These are phyloP conservation scores for Lanmaoa pseudosensibilis DNA, from an alignment of 768 basidiomycete species.

Conservation along the genomic window DNA sequence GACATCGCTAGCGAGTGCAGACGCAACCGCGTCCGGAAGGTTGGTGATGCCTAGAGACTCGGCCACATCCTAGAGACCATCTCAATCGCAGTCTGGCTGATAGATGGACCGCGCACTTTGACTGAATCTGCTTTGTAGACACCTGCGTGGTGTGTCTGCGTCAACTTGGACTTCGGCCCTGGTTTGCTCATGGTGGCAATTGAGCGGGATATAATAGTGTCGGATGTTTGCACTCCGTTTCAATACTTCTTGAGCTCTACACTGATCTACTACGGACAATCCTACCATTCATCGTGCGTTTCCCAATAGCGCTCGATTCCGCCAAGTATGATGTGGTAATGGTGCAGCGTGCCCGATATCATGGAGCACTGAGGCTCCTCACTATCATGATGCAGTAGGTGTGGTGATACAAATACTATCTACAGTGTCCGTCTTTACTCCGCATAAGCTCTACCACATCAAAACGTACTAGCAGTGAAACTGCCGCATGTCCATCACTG, in stretches of 20 bases:
- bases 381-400: neutral
- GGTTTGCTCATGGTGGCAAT: constrained; percentile 39
- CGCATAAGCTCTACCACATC: neutral
- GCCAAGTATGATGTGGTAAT: neutral
- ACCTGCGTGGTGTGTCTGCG: constrained; percentile 53
- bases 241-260: neutral
- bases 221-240: neutral
- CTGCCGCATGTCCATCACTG: neutral
- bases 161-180: constrained; percentile 45
- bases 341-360: neutral
- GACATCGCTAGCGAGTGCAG: constrained; percentile 89
- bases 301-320: neutral
- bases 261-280: too few species aligned
- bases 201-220: too few species aligned
- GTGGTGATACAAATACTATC: neutral
- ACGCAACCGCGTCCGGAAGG: constrained; percentile 76
- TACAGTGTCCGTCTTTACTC: neutral
- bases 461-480: constrained; percentile 11
- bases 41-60: constrained; percentile 79
- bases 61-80: constrained; percentile 72
- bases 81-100: constrained; percentile 9
- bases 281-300: neutral
- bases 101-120: constrained; percentile 44
- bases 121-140: constrained; percentile 64
- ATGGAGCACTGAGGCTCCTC: neutral